Conservation (phyloP, 1,139 yeast genomes). For the Nematodospora anomalae region DNA sequence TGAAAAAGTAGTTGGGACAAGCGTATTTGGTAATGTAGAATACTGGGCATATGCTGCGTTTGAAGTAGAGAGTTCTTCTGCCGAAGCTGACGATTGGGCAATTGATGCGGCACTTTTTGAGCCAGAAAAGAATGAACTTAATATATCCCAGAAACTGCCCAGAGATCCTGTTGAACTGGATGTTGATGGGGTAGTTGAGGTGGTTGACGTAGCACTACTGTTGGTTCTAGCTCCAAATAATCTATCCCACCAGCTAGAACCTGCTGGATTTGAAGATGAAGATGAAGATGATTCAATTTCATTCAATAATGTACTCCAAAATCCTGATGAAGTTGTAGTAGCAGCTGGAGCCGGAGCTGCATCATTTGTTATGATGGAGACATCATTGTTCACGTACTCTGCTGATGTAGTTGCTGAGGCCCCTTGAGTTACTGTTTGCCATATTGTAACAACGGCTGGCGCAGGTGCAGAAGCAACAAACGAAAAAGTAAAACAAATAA, state of each 20-base stretch:
- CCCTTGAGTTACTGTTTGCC: constrained; percentile 25
- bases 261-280: constrained; percentile 8
- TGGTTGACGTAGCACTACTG: constrained; percentile 3
- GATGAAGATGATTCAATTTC: constrained; percentile 3
- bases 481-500: constrained; percentile 3
- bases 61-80: constrained; percentile 3
- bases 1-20: constrained; percentile 2
- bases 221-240: constrained; percentile 2
- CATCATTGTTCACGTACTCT: neutral
- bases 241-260: constrained; percentile 1
- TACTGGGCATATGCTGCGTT: neutral
- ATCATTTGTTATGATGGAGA: neutral
- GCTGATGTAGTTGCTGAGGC: constrained; percentile 12
- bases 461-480: constrained; percentile 26
- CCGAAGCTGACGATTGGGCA: constrained; percentile 3
- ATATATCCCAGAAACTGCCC: constrained; percentile 15
- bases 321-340: constrained; percentile 6
- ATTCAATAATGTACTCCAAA: constrained; percentile 8
- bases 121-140: constrained; percentile 12
- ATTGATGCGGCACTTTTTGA: constrained; percentile 7
- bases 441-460: constrained; percentile 29
- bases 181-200: constrained; percentile 8
- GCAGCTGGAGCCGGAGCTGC: constrained; percentile 11
- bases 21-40: constrained; percentile 3
- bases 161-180: constrained; percentile 6